Evolutionary conservation across 169 alveolate species (phyloP).

Genomic region (Eimeria maxima): DNA sequence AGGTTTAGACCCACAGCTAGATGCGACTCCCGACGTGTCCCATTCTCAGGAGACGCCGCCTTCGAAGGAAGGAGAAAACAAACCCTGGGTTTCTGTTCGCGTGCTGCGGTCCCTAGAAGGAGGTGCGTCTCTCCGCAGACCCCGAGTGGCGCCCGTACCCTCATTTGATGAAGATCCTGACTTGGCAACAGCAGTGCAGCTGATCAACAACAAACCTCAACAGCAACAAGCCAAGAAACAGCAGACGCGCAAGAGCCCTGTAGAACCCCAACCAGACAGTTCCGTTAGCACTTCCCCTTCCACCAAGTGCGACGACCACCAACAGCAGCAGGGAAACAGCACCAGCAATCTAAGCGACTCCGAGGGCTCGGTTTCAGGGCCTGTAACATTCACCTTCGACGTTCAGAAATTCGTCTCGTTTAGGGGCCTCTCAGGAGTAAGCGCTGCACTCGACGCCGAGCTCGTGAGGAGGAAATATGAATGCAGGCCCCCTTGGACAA

Average conservation of each 20-base stretch:
- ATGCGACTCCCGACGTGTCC: neutral
- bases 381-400: conserved; percentile 37
- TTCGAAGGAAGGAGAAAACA: conserved; percentile 10
- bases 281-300: conserved; percentile 22
- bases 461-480: conserved; percentile 48
- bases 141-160: conserved; percentile 51
- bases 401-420: conserved; percentile 38
- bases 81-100: conserved; percentile 38
- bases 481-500: conserved; percentile 25
- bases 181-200: conserved; percentile 67
- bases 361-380: neutral
- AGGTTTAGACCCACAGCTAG: conserved; percentile 10
- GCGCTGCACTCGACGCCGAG: conserved; percentile 1
- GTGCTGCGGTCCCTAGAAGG: conserved; percentile 20
- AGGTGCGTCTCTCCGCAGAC: conserved; percentile 17
- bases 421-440: conserved; percentile 6
- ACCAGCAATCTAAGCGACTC: conserved; percentile 46
- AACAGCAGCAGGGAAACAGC: conserved; percentile 34
- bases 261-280: neutral
- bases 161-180: conserved; percentile 62
- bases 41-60: neutral
- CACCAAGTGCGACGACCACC: conserved; percentile 44
- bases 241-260: conserved; percentile 63
- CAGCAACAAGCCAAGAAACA: conserved; percentile 39
- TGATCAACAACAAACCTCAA: conserved; percentile 57